Conservation (phyloP, 495 filamentous ascomycete genomes). For the Choiromyces venosus region DNA sequence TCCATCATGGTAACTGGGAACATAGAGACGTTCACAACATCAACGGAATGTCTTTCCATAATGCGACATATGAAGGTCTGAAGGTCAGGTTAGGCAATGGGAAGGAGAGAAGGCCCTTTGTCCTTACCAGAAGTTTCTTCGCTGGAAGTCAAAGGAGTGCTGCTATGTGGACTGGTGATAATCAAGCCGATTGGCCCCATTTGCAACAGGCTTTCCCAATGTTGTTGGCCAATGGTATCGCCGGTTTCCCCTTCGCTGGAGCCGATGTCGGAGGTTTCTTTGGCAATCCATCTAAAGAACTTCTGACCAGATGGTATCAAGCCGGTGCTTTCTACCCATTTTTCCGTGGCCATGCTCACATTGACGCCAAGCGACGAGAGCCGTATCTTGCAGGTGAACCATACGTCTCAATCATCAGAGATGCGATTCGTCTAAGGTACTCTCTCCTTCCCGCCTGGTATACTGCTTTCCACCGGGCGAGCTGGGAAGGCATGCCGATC, state of each 20-base stretch:
- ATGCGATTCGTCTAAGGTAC: constrained; percentile 83
- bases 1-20: constrained; percentile 89
- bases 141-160: constrained; percentile 80
- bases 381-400: constrained; percentile 84
- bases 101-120: constrained; percentile 75
- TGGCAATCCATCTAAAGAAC: constrained; percentile 85
- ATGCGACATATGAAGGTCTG: constrained; percentile 82
- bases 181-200: constrained; percentile 89
- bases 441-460: constrained; percentile 91
- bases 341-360: constrained; percentile 97
- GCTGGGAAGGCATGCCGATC: constrained; percentile 75
- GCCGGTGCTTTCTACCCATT: constrained; percentile 96
- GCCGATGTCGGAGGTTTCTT: constrained; percentile 98
- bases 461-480: constrained; percentile 88
- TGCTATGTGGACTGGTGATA: constrained; percentile 99
- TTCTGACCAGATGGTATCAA: constrained; percentile 93
- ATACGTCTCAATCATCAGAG: constrained; percentile 75
- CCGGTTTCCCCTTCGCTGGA: constrained; percentile 88
- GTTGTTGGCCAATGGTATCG: constrained; percentile 84
- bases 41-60: constrained; percentile 87
- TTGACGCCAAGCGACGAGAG: constrained; percentile 88
- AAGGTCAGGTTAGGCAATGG: constrained; percentile 68
- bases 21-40: constrained; percentile 95
- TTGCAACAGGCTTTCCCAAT: constrained; percentile 80
- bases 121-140: constrained; percentile 87